Evolutionary conservation across 2,329 filamentous ascomycete genomes (phyloP).

Genomic region (Leptographium radiaticola): DNA sequence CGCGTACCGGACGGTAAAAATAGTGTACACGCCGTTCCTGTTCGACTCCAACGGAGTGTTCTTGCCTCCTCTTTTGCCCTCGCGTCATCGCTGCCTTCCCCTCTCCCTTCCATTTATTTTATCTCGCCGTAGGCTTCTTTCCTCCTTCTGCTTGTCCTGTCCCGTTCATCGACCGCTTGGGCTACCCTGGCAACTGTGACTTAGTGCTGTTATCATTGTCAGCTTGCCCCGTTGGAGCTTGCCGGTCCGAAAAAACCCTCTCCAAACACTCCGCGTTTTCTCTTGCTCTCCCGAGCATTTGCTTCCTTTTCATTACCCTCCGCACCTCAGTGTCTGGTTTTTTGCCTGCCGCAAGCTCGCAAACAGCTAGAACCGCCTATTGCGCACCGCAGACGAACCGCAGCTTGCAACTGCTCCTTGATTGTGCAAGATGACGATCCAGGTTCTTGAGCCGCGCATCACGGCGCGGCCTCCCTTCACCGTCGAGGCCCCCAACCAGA

Average conservation of each 20-base stretch:
- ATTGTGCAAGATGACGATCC: slow-evolving; percentile 4
- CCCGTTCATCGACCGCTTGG: no score
- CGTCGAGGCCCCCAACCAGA: slow-evolving; percentile 51
- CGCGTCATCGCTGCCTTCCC: background rate
- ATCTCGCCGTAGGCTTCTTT: background rate
- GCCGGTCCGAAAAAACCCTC: no score
- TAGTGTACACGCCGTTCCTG: no score
- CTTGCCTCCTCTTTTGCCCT: background rate
- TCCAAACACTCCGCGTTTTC: background rate
- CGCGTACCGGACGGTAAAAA: no score
- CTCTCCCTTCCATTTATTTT: background rate
- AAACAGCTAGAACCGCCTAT: background rate
- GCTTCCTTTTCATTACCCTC: background rate
- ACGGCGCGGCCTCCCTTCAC: slow-evolving; percentile 51
- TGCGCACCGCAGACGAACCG: no score
- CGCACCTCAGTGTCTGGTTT: background rate
- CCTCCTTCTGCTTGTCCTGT: no score
- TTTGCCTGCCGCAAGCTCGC: background rate
- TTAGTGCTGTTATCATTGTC: no score
- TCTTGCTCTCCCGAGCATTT: background rate
- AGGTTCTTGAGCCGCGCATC: slow-evolving; percentile 29
- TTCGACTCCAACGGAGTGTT: background rate
- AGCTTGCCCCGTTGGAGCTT: no score
- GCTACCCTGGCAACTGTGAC: no score
- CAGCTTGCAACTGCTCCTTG: no score